phyloP scores from a whole-genome alignment of 306 rosid species.

The Vigna angularis region DNA sequence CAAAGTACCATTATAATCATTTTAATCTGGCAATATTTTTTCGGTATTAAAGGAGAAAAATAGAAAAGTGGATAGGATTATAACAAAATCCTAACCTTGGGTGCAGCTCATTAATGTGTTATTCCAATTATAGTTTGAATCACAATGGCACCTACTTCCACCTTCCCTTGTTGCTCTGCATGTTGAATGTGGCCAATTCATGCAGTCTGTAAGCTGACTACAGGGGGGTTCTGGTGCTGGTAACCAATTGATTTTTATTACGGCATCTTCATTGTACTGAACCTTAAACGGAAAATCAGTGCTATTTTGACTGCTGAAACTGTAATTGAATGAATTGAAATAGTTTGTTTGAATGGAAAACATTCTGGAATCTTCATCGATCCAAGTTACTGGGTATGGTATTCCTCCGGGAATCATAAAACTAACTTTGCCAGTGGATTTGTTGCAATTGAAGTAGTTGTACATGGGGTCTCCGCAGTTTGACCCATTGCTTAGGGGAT shows the following conservation, averaged over 20 bases:
- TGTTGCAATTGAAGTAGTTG: slow-evolving; percentile 36
- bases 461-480: slow-evolving; percentile 59
- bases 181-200: slow-evolving; percentile 45
- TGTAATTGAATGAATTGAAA: neutral
- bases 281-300: slow-evolving; percentile 16
- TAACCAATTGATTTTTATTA: slow-evolving; percentile 41
- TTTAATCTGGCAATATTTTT: too few species aligned
- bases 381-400: slow-evolving; percentile 7
- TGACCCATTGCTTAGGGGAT: slow-evolving; percentile 55
- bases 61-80: neutral
- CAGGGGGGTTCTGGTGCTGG: slow-evolving; percentile 50
- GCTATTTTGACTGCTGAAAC: neutral
- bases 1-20: too few species aligned
- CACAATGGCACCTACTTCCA: slow-evolving; percentile 46
- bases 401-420: slow-evolving; percentile 14
- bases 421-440: slow-evolving; percentile 19
- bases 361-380: neutral
- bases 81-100: slow-evolving; percentile 10
- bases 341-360: slow-evolving; percentile 13
- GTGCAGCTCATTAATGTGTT: slow-evolving; percentile 16
- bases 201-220: slow-evolving; percentile 28
- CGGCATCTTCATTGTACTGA: neutral
- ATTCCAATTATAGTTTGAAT: slow-evolving; percentile 37
- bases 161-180: slow-evolving; percentile 36
- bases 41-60: neutral